Base-by-base conservation (phyloP, 306 rosid species). In the Dryas drummondii region DNA sequence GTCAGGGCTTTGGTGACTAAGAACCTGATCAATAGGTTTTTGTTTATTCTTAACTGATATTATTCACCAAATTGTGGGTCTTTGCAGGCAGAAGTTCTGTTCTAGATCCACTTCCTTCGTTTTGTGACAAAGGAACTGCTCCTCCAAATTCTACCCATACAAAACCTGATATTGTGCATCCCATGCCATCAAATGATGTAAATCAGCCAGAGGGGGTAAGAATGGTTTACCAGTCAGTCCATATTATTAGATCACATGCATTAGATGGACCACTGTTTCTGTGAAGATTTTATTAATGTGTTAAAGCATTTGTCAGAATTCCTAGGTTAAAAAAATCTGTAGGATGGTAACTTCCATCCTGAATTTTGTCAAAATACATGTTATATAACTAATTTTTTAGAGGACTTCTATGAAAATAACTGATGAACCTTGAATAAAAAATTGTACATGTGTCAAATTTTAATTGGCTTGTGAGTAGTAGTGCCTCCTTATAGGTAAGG, bases 71-170 rank as follows among this genome's bases (percentile, higher is more conserved):
- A 5, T 78, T 63, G 7, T 56, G 78, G 37, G 13, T 49, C 58
- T 74, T 83, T 86, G 73, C 88, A 93, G 96, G 96, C 62, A 87
- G 74, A 80, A 83, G 82, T 76, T 85, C 90, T 62, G 84, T 76
- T 70, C 79, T 82, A 71, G 77, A 84, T 61, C 89, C 89, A 47
- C 87, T 78, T 75, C 87, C 94, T 50, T 81, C 74, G 54, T 76
- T 81, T 67, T 82, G 83, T 72, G 91, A 85, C 64, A 80, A 85
- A 76, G 80, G 83, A 77, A 77, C 64, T 32, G 68, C 84, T 79
- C 70, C 84, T n/a, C 84, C 75, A 73, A 73, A 68, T 84, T 76
- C 87, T 51, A 71, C 71, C 19, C 74, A 61, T 63, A 69, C 70
- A 77, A 79, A 73, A 81, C 83, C 85, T 5, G 80, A 78, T 79